phyloP scores from a whole-genome alignment of 1,284 basidiomycete species.

The Leccinum laetum region DNA sequence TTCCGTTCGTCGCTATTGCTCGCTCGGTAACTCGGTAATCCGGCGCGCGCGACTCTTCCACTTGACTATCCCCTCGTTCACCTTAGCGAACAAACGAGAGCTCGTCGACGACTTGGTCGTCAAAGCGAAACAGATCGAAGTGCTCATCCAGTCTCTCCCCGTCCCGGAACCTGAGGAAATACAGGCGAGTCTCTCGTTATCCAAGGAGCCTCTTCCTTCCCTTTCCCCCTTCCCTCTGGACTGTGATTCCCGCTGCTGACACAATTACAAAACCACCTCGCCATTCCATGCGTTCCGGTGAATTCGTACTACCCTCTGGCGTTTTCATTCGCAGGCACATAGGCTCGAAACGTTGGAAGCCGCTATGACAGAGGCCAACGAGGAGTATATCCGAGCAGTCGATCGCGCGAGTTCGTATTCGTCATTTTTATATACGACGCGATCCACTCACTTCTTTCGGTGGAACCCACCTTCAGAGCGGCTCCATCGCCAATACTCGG shows the following conservation, averaged over 20 bases:
- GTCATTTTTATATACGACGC: background rate
- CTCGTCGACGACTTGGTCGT: constrained; percentile 76
- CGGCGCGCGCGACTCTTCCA: background rate
- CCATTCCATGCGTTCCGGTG: background rate
- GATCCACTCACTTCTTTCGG: background rate
- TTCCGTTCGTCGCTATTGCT: background rate
- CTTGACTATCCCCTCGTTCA: no score
- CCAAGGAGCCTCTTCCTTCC: background rate
- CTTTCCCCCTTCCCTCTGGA: accelerated
- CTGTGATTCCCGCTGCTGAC: background rate
- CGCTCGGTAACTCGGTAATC: background rate
- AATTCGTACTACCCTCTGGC: background rate
- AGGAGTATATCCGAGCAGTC: constrained; percentile 70
- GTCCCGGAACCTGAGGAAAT: constrained; percentile 71
- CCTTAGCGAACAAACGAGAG: constrained; percentile 73
- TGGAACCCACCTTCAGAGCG: constrained; percentile 42
- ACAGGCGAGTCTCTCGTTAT: constrained; percentile 46
- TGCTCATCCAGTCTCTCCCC: constrained; percentile 75
- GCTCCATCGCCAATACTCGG: constrained; percentile 60
- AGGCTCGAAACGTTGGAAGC: constrained; percentile 62
- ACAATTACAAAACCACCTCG: background rate
- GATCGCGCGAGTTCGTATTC: constrained; percentile 66
- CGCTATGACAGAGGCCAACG: constrained; percentile 70
- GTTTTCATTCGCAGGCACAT: constrained; percentile 46
- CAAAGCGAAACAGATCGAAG: constrained; percentile 85